Evolutionary conservation across 257 asterid genomes (phyloP).

Genomic region (Anisodus tanguticus): DNA sequence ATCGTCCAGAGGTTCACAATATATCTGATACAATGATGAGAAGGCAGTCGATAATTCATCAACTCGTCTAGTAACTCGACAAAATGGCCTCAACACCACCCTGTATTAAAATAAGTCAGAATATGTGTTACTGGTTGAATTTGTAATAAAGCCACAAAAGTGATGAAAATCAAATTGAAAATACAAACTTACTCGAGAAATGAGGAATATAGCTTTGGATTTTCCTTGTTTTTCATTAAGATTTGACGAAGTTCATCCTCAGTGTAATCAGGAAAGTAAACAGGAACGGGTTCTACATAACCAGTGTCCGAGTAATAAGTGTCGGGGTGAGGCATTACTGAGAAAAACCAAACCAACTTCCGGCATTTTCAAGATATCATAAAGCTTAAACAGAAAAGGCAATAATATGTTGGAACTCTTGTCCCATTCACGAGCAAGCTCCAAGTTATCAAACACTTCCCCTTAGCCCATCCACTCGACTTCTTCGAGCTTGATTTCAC

Average conservation of each 20-base stretch:
- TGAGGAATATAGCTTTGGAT: slow-evolving; percentile 72
- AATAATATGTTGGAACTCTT: slow-evolving; percentile 51
- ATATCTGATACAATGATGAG: slow-evolving; percentile 70
- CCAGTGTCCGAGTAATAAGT: slow-evolving; percentile 78
- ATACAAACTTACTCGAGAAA: slow-evolving; percentile 75
- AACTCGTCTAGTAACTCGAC: slow-evolving; percentile 77
- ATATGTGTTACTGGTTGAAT: background rate
- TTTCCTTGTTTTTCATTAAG: slow-evolving; percentile 63
- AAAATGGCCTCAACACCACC: slow-evolving; percentile 75
- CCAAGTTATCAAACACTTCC: slow-evolving; percentile 74
- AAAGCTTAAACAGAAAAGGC: slow-evolving; percentile 73
- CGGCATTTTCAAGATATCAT: slow-evolving; percentile 70
- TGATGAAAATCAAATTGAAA: slow-evolving; percentile 21
- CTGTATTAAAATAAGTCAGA: slow-evolving; percentile 54
- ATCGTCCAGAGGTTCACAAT: slow-evolving; percentile 83
- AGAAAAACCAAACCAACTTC: slow-evolving; percentile 82
- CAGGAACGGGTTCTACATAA: slow-evolving; percentile 70
- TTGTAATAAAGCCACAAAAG: background rate
- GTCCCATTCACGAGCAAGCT: slow-evolving; percentile 79
- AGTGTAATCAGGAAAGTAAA: slow-evolving; percentile 77
- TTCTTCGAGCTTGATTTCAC: slow-evolving; percentile 60
- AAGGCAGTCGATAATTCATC: slow-evolving; percentile 78
- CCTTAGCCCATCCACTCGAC: slow-evolving; percentile 49
- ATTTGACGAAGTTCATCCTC: slow-evolving; percentile 83
- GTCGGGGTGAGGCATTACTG: slow-evolving; percentile 71